phyloP scores from a whole-genome alignment of 2,329 filamentous ascomycete species.

The Parasarocladium wereldwijsianum region DNA sequence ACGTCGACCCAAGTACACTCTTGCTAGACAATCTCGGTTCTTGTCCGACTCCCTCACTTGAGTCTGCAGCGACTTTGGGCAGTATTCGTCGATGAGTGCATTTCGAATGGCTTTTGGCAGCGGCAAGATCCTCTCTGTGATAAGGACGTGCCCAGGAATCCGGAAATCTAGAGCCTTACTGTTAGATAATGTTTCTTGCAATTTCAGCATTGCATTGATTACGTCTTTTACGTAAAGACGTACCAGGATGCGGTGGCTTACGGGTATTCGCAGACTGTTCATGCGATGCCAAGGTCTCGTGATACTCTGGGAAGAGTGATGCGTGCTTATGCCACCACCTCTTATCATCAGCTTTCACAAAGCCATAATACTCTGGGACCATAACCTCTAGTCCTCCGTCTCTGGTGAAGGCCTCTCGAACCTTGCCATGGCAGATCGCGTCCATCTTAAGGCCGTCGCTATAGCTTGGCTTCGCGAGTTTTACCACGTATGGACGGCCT shows the following conservation, averaged over 20 bases:
- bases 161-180: conserved; percentile 5
- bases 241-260: too few species aligned
- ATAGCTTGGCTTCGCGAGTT: conserved; percentile 10
- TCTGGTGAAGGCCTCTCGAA: conserved; percentile 8
- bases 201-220: too few species aligned
- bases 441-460: conserved; percentile 10
- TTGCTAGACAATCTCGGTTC: conserved; percentile 10
- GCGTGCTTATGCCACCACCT: neutral
- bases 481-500: conserved; percentile 8
- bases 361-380: neutral
- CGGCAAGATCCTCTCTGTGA: conserved; percentile 12
- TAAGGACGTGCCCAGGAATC: conserved; percentile 9
- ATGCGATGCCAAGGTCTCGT: neutral
- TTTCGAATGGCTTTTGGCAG: conserved; percentile 10
- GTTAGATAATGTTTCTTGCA: too few species aligned
- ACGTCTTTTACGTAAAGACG: too few species aligned
- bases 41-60: conserved; percentile 2
- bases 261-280: too few species aligned
- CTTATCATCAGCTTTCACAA: neutral
- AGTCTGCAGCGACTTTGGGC: conserved; percentile 4
- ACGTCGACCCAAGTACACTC: conserved; percentile 8
- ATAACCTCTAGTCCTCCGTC: neutral
- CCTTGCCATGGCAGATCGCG: conserved; percentile 8
- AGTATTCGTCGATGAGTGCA: conserved; percentile 10
- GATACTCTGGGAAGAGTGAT: neutral